Evolutionary conservation across 352 stramenopile genomes (phyloP).

Genomic region (Phytophthora europaea): DNA sequence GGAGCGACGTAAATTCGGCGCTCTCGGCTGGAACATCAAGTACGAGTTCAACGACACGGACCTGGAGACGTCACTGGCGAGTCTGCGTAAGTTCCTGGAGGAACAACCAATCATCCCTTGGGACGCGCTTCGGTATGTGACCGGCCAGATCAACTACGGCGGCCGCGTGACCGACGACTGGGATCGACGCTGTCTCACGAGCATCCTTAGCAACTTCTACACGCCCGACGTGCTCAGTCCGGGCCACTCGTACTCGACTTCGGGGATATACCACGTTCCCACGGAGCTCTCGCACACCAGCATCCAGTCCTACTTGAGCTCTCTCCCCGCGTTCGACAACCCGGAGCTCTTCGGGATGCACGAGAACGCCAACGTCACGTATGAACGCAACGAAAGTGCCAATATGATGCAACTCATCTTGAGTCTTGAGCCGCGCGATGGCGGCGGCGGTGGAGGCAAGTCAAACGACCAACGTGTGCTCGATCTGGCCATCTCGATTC

Average conservation of each 20-base stretch:
- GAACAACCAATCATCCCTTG: slow-evolving; percentile 93
- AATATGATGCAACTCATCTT: slow-evolving; percentile 92
- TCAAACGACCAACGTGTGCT: slow-evolving; percentile 92
- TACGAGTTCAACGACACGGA: slow-evolving; percentile 98
- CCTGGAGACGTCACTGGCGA: slow-evolving; percentile 93
- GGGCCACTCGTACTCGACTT: slow-evolving; percentile 91
- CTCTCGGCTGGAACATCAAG: slow-evolving; percentile 96
- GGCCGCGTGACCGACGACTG: slow-evolving; percentile 97
- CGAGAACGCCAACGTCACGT: slow-evolving; percentile 96
- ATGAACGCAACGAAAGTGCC: slow-evolving; percentile 92
- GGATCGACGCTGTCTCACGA: slow-evolving; percentile 94
- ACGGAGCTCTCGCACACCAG: slow-evolving; percentile 48
- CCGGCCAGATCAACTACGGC: slow-evolving; percentile 97
- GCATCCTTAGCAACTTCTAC: slow-evolving; percentile 94
- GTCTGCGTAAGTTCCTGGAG: slow-evolving; percentile 92
- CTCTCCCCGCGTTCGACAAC: slow-evolving; percentile 89
- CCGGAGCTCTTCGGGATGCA: slow-evolving; percentile 97
- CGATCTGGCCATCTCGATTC: slow-evolving; percentile 74
- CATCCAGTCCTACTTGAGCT: slow-evolving; percentile 86
- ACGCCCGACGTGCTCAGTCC: slow-evolving; percentile 78
- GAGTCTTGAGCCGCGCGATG: slow-evolving; percentile 90
- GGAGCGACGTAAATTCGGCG: slow-evolving; percentile 95
- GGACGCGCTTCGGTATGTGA: slow-evolving; percentile 95
- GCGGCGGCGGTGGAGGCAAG: slow-evolving; percentile 62
- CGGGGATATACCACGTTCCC: slow-evolving; percentile 91